These are phyloP conservation scores for Diutina pseudorugosa DNA, from an alignment of 1,139 yeast genomes.

Conservation along the genomic window DNA sequence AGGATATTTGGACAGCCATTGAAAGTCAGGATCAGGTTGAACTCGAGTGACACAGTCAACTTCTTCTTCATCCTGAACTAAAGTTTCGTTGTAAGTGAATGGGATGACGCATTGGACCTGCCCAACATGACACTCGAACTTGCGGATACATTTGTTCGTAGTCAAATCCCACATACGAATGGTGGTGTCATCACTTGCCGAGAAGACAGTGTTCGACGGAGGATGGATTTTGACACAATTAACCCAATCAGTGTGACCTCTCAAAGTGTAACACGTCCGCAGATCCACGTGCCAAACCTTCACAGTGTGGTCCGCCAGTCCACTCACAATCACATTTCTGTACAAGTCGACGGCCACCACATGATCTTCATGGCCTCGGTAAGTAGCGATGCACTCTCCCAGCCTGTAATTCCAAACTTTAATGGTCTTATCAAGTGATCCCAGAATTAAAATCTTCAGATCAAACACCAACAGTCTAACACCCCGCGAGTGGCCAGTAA, in stretches of 20 bases:
- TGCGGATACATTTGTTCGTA: slow-evolving; percentile 65
- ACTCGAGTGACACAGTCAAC: not conserved
- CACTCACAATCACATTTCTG: slow-evolving; percentile 78
- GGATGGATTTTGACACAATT: slow-evolving; percentile 81
- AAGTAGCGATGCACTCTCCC: slow-evolving; percentile 88
- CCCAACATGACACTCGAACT: slow-evolving; percentile 69
- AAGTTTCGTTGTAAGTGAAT: slow-evolving; percentile 45
- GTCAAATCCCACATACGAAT: slow-evolving; percentile 90
- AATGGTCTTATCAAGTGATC: slow-evolving; percentile 82
- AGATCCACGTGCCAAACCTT: slow-evolving; percentile 96
- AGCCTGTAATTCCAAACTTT: slow-evolving; percentile 94
- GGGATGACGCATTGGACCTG: slow-evolving; percentile 90
- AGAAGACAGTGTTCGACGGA: slow-evolving; percentile 64
- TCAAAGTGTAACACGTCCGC: slow-evolving; percentile 78
- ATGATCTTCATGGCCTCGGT: slow-evolving; percentile 83
- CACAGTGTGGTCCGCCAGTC: slow-evolving; percentile 84
- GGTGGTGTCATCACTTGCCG: slow-evolving; percentile 86
- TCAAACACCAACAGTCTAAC: slow-evolving; percentile 79
- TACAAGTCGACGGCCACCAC: slow-evolving; percentile 73
- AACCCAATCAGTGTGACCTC: slow-evolving; percentile 92
- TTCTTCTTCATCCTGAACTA: slow-evolving; percentile 28
- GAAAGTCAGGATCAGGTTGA: not conserved
- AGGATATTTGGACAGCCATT: slow-evolving; percentile 32
- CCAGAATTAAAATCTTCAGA: slow-evolving; percentile 78
- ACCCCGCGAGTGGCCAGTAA: slow-evolving; percentile 77